Conservation (phyloP, 106 monocot genomes). For the Acorus gramineus region DNA sequence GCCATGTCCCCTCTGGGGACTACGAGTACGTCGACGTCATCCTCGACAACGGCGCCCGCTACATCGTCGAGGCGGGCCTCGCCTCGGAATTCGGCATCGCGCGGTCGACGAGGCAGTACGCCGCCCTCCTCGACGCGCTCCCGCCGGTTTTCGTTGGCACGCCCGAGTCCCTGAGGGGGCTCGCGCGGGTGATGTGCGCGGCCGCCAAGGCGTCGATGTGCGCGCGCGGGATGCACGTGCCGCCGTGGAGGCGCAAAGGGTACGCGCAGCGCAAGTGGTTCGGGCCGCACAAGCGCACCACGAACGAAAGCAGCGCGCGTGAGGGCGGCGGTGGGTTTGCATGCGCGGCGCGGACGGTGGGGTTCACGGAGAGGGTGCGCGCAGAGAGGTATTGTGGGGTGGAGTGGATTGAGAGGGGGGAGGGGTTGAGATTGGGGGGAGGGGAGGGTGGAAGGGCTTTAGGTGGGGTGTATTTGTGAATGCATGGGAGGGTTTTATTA, state of each 20-base stretch:
- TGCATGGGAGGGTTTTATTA: too few relatives aligned
- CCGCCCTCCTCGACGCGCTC: constrained; percentile 16
- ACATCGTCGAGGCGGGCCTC: constrained; percentile 47
- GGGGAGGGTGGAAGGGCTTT: too few relatives aligned
- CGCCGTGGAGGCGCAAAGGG: constrained; percentile 53
- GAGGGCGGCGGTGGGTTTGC: not conserved
- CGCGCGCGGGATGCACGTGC: constrained; percentile 51
- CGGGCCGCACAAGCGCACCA: constrained; percentile 13
- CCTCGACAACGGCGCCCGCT: constrained; percentile 14
- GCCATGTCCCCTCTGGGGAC: not conserved
- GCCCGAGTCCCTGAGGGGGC: constrained; percentile 18
- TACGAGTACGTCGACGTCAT: constrained; percentile 70
- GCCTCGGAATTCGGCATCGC: constrained; percentile 55
- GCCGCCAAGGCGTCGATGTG: constrained; percentile 46
- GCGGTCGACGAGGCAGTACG: constrained; percentile 41
- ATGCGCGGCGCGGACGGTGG: not conserved
- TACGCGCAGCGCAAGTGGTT: constrained; percentile 68
- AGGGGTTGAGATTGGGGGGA: too few relatives aligned
- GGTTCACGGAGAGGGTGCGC: not conserved
- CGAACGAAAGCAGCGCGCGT: not conserved
- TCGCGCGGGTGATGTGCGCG: constrained; percentile 36
- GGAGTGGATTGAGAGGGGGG: too few relatives aligned
- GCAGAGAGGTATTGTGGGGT: too few relatives aligned
- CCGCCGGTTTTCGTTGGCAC: constrained; percentile 39
- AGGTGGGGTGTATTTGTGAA: too few relatives aligned